phyloP scores from a whole-genome alignment of 108 stramenopile genomes.

The Skeletonema grethae region DNA sequence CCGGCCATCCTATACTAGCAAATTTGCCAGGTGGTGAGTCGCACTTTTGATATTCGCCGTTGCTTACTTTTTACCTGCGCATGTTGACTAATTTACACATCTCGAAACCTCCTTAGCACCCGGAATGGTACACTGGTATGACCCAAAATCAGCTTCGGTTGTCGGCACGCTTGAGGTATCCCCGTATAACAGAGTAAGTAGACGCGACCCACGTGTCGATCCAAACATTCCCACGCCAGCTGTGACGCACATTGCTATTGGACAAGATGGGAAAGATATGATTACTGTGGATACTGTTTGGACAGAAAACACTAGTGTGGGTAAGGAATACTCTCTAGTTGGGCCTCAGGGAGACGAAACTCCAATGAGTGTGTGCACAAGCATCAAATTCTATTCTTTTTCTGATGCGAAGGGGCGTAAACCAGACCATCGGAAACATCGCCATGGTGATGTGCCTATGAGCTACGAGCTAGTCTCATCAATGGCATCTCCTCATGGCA shows the following conservation, averaged over 20 bases:
- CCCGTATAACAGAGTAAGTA: constrained; percentile 77
- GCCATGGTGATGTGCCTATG: constrained; percentile 34
- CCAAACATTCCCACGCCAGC: constrained; percentile 64
- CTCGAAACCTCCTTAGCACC: constrained; percentile 51
- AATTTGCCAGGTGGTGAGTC: constrained; percentile 25
- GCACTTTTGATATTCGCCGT: neutral
- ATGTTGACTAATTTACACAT: constrained; percentile 17
- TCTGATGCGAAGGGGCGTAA: constrained; percentile 19
- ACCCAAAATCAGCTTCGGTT: constrained; percentile 55
- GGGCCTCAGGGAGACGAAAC: constrained; percentile 13
- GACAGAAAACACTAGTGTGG: constrained; percentile 70
- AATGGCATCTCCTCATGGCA: constrained; percentile 83
- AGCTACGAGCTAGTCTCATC: constrained; percentile 57
- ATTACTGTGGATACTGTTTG: constrained; percentile 70
- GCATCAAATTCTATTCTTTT: constrained; percentile 73
- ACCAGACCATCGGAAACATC: constrained; percentile 23
- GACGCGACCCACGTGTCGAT: constrained; percentile 52
- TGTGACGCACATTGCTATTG: constrained; percentile 60
- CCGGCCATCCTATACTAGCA: constrained; percentile 34
- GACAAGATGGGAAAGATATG: constrained; percentile 56
- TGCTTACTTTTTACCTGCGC: neutral
- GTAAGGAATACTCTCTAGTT: constrained; percentile 24
- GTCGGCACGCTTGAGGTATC: constrained; percentile 68
- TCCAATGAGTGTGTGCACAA: constrained; percentile 61
- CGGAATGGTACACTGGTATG: constrained; percentile 83